Percentiles rank a stretch among this genome's conserved stretches.
These are phyloP conservation scores for Venturia carpophila DNA, from an alignment of 2,329 filamentous ascomycete genomes.

Conservation along the genomic window DNA sequence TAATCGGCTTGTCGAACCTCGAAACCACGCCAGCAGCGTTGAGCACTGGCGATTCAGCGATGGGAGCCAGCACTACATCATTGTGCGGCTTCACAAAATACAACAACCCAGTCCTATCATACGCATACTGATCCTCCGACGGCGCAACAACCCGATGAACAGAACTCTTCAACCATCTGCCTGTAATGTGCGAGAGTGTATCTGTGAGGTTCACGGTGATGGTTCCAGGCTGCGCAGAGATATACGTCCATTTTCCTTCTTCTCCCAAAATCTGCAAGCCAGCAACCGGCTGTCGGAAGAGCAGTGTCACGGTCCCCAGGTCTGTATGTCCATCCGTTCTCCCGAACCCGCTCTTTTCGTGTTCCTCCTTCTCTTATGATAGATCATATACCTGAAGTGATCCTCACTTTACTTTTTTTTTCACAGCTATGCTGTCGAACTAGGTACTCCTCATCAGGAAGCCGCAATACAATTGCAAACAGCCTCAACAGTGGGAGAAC, in stretches of 20 bases:
- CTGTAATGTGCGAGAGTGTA: slow-evolving; percentile 15
- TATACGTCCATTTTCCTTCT: slow-evolving; percentile 35
- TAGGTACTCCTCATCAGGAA: slow-evolving; percentile 23
- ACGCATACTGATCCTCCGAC: slow-evolving; percentile 13
- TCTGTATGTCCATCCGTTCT: slow-evolving; percentile 45
- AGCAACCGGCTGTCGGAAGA: slow-evolving; percentile 53
- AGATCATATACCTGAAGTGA: slow-evolving; percentile 24
- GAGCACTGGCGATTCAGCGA: slow-evolving; percentile 36
- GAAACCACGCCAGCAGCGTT: slow-evolving; percentile 23
- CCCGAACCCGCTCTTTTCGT: slow-evolving; percentile 11
- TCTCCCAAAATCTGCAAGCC: slow-evolving; percentile 46
- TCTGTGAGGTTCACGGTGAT: slow-evolving; percentile 15
- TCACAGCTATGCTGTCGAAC: slow-evolving; percentile 22
- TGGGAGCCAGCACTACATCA: slow-evolving; percentile 19
- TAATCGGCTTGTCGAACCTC: slow-evolving; percentile 36
- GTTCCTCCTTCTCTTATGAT: slow-evolving; percentile 21
- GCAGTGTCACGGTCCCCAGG: slow-evolving; percentile 47
- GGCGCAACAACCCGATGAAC: slow-evolving; percentile 18
- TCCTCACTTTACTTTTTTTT: slow-evolving; percentile 20
- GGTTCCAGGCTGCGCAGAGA: slow-evolving; percentile 28
- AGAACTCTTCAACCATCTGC: slow-evolving; percentile 15
- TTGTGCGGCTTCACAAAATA: slow-evolving; percentile 17
- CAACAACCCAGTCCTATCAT: slow-evolving; percentile 10
- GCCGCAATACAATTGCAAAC: slow-evolving; percentile 22
- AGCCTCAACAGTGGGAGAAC: slow-evolving; percentile 19